Evolutionary conservation across 495 filamentous ascomycete species (phyloP), one percentile per base, ranked within the genome.

Genomic region (Hypoxylon fragiforme): DNA sequence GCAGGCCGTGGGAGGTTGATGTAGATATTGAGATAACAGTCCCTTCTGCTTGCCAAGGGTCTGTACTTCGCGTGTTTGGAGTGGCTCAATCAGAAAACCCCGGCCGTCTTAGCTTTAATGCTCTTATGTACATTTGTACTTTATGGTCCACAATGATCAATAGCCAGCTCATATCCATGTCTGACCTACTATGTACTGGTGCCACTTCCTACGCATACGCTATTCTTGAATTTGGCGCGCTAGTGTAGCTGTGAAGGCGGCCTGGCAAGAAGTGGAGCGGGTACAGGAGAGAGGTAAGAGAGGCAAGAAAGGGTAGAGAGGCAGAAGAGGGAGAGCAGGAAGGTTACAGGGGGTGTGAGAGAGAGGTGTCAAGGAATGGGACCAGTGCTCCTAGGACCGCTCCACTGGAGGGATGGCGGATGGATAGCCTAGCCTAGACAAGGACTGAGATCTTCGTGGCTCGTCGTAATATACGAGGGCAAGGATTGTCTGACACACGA

Each of bases 401-500:
- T 60, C 58, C 65, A 62, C 63, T 55, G 42, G 47, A 61, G 45
- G 56, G 51, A 54, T 50, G 56, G 51, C 39, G 56, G 51, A 54
- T 50, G 56, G 51, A 55, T 57, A 63, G 51, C 54, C 54, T 49
- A 58, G 60, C 49, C 60, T 48, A 49, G 52, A 53, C 57, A 54
- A 54, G 40, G 57, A 60, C 62, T 50, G 39, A 54, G 62, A 65
- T 60, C 52, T 67, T 65, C 62, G 63, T 62, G 63, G 57, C 64
- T 60, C 65, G 59, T 55, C 50, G 68, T 54, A 63, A 70, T 64
- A 65, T 62, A 69, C 62, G 64, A 65, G 59, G 63, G 42, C 62
- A 57, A 64, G 68, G 62, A 65, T 67, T 44, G 62, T 69, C 68
- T 71, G 68, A 71, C 68, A 67, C 64, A 69, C 66, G 52, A 65